Evolutionary conservation across 192 early-diverging fungal species (phyloP).

Genomic region (Phycomyces blakesleeanus): DNA sequence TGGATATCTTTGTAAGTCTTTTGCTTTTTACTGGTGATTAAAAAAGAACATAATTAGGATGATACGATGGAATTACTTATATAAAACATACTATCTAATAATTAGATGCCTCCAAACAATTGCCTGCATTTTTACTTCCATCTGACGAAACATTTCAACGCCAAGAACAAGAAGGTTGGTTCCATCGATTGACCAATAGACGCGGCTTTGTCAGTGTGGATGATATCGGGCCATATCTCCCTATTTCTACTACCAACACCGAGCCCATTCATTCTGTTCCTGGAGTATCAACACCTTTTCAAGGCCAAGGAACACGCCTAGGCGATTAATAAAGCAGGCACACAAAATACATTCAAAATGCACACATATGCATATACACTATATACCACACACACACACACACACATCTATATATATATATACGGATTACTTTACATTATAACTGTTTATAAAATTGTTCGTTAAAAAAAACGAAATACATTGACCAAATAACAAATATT

Average conservation of each 20-base stretch:
- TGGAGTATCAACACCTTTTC: not conserved
- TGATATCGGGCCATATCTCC: slow-evolving; percentile 7
- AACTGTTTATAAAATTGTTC: no score
- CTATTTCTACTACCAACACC: slow-evolving; percentile 5
- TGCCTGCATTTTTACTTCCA: not conserved
- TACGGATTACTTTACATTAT: no score
- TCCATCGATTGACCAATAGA: not conserved
- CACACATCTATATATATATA: no score
- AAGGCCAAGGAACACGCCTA: not conserved
- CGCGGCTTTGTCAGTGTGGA: slow-evolving; percentile 8
- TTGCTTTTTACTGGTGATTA: no score
- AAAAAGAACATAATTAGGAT: no score
- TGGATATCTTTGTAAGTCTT: slow-evolving; percentile 21
- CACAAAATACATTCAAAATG: not conserved
- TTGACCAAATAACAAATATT: no score
- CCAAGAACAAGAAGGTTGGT: slow-evolving; percentile 2
- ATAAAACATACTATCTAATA: no score
- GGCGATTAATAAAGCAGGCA: not conserved
- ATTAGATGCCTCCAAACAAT: slow-evolving; percentile 1
- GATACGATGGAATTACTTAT: no score
- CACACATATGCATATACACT: no score
- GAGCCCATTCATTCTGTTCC: not conserved
- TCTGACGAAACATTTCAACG: slow-evolving; percentile 1
- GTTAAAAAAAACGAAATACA: no score
- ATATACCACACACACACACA: no score